Evolutionary conservation across 179 eudicot species (phyloP).

Genomic region (Corrigiola litoralis): DNA sequence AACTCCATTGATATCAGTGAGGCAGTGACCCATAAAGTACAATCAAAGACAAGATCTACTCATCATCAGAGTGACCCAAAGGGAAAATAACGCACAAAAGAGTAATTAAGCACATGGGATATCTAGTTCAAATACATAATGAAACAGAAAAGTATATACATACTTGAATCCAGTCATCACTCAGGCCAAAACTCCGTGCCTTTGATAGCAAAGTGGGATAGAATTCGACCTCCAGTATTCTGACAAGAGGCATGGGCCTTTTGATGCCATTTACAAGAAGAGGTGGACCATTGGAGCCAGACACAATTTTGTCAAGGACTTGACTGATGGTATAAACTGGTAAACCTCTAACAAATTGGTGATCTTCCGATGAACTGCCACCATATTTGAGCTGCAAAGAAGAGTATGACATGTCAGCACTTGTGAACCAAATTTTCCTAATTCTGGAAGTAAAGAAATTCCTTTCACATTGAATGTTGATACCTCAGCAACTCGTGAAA

Average conservation of each 20-base stretch:
- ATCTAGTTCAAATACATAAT: neutral
- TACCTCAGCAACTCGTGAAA: no score
- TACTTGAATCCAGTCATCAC: constrained; percentile 88
- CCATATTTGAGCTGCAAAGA: constrained; percentile 68
- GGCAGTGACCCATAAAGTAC: no score
- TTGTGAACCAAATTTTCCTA: no score
- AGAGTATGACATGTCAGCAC: constrained; percentile 17
- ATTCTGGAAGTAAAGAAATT: no score
- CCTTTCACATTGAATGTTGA: no score
- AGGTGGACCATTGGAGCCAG: constrained; percentile 67
- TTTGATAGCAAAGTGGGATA: constrained; percentile 90
- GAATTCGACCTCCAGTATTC: constrained; percentile 86
- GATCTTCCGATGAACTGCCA: constrained; percentile 71
- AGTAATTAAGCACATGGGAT: neutral
- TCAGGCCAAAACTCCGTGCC: constrained; percentile 88
- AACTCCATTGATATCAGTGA: no score
- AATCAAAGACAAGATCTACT: no score
- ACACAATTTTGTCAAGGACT: constrained; percentile 71
- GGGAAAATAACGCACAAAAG: neutral
- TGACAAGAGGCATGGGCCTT: constrained; percentile 81
- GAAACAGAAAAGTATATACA: constrained; percentile 15
- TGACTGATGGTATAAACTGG: constrained; percentile 76
- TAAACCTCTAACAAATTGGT: constrained; percentile 90
- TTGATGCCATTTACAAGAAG: constrained; percentile 81
- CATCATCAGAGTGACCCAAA: no score